Evolutionary conservation across 306 rosid species (phyloP).

Genomic region (Begonia peltatifolia): DNA sequence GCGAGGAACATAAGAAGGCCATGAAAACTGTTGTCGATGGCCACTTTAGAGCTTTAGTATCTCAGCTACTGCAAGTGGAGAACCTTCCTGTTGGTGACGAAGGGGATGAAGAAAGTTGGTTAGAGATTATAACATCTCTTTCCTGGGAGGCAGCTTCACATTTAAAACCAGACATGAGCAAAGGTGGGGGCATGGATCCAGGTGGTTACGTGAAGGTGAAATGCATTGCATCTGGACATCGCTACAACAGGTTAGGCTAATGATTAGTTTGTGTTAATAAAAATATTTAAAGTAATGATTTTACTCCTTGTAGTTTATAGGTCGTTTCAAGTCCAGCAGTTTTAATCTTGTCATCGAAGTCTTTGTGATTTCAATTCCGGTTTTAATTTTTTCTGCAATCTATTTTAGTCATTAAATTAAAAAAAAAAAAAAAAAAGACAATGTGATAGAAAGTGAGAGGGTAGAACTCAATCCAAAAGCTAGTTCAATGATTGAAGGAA

Average conservation of each 20-base stretch:
- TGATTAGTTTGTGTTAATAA: too few species aligned
- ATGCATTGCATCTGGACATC: slow-evolving; percentile 76
- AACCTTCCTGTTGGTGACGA: slow-evolving; percentile 53
- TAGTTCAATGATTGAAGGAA: too few species aligned
- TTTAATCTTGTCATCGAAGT: too few species aligned
- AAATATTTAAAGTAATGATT: too few species aligned
- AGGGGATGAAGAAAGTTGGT: slow-evolving; percentile 51
- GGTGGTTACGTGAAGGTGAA: slow-evolving; percentile 89
- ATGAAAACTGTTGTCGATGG: slow-evolving; percentile 86
- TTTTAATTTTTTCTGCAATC: too few species aligned
- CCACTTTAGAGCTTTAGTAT: slow-evolving; percentile 83
- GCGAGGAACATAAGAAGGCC: slow-evolving; percentile 60
- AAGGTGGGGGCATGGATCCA: slow-evolving; percentile 93
- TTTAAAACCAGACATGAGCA: slow-evolving; percentile 89
- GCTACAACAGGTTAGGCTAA: slow-evolving; percentile 41
- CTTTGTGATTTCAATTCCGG: too few species aligned
- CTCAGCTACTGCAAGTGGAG: slow-evolving; percentile 86
- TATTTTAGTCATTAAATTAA: too few species aligned
- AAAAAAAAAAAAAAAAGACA: too few species aligned
- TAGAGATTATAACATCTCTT: slow-evolving; percentile 71
- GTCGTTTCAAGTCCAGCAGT: too few species aligned
- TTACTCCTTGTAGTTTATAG: too few species aligned
- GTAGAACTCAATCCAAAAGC: too few species aligned
- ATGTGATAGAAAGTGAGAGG: too few species aligned
- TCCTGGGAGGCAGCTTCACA: slow-evolving; percentile 97